Evolutionary conservation across 2,329 filamentous ascomycete species (phyloP).

Genomic region (Sclerotinia minor): DNA sequence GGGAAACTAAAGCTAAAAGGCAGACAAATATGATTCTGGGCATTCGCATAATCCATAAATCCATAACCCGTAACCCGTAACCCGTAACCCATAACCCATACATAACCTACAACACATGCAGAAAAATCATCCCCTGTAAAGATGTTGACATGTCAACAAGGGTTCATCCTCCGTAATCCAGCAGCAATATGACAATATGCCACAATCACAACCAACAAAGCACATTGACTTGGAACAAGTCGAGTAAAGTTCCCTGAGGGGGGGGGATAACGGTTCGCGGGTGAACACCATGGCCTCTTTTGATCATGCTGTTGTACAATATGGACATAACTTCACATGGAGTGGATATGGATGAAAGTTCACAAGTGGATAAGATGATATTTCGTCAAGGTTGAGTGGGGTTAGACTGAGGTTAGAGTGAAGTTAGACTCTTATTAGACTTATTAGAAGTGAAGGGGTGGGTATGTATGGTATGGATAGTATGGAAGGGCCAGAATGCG

Average conservation of each 20-base stretch:
- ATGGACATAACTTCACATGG: background rate
- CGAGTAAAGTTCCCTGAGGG: background rate
- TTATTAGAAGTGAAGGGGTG: background rate
- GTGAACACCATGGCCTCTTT: conserved; percentile 9
- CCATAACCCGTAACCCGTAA: too few relatives aligned
- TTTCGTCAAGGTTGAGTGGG: background rate
- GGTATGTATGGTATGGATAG: background rate
- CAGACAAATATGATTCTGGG: background rate
- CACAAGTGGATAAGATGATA: conserved; percentile 9
- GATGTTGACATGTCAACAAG: conserved; percentile 20
- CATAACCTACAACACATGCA: conserved; percentile 21
- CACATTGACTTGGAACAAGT: conserved; percentile 16
- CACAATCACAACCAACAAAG: conserved; percentile 13
- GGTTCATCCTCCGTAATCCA: conserved; percentile 1
- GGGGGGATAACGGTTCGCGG: background rate
- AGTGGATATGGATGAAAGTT: conserved; percentile 17
- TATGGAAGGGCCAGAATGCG: conserved; percentile 10
- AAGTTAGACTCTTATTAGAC: too few relatives aligned
- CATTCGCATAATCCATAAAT: background rate
- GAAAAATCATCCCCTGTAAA: conserved; percentile 22
- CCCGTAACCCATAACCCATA: too few relatives aligned
- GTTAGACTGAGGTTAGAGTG: background rate
- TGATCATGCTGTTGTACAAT: background rate
- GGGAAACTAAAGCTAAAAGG: background rate
- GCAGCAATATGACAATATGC: background rate